Evolutionary conservation across 805 yeast genomes (phyloP), one percentile per base, ranked within the genome.

Genomic region (Cyberlindnera suaveolens): DNA sequence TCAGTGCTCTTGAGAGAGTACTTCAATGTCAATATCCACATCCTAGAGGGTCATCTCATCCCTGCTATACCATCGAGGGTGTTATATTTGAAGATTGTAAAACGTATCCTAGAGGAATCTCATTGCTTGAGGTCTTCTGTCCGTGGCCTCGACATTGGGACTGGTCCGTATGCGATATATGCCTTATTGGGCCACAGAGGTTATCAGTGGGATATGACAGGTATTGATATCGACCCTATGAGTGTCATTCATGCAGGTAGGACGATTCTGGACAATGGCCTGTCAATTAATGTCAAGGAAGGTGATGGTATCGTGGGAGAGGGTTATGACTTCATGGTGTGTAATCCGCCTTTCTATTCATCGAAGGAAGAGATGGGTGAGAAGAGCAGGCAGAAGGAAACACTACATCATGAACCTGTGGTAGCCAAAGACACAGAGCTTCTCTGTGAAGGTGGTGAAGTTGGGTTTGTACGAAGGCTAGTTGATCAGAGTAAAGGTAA

Each of bases 341-440:
- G 80, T 52, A 75, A 75, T 49, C 81, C 81, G 3, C 81, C 81
- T 2, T 75, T 75, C 49, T 75, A 73, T 50, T 42, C 50, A 3
- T 63, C 71, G 0, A 10, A 20, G 0, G 57, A 52, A 1, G 78
- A 72, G 36, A 46, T 71, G 51, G 40, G 45, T 5, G 32, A 38
- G 3, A 54, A 56, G 14, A 34, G 42, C 8, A 34, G 34, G 2
- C n/a, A 31, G 5, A 74, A 73, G 47, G 23, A 35, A 6, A 13
- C 7, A 3, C 30, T 49, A 6, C 49, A 59, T 1, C 42, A 52
- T 13, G 54, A 59, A 4, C 15, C 35, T 3, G 65, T 67, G 13
- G 33, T 43, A 2, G 79, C 72, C 1, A 50, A 57, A 4, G 38
- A 46, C 0, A 44, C 45, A 18, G 81, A 75, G 43, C 52, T 76